A percentile compares a stretch with the other conserved stretches of the same genome.
These are phyloP conservation scores for Lithocarpus polystachyus DNA, from an alignment of 306 rosid species.

Conservation along the genomic window DNA sequence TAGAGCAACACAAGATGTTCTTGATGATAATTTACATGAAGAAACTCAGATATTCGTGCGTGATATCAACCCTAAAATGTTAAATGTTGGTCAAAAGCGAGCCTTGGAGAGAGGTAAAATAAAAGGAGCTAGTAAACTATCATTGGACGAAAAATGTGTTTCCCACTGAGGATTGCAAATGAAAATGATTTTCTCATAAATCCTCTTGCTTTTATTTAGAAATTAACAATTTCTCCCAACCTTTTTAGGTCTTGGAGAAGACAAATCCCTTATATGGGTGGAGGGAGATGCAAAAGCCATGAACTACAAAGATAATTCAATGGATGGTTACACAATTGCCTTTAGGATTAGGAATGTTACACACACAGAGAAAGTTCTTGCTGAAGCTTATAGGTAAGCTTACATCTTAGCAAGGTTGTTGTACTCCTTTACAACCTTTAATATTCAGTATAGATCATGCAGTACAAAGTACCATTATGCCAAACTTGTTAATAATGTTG, in stretches of 20 bases:
- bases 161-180: slow-evolving; percentile 3
- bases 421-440: not conserved
- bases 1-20: slow-evolving; percentile 52
- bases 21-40: slow-evolving; percentile 53
- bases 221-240: slow-evolving; percentile 28
- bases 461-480: not conserved
- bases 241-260: slow-evolving; percentile 63
- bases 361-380: slow-evolving; percentile 82
- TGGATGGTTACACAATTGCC: slow-evolving; percentile 99
- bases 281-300: slow-evolving; percentile 91
- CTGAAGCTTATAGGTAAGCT: slow-evolving; percentile 77
- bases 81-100: slow-evolving; percentile 75
- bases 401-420: slow-evolving; percentile 18
- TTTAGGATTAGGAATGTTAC: slow-evolving; percentile 97
- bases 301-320: slow-evolving; percentile 59
- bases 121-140: slow-evolving; percentile 5
- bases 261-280: slow-evolving; percentile 74
- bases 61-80: slow-evolving; percentile 88
- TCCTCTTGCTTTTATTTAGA: slow-evolving; percentile 12
- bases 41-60: slow-evolving; percentile 79
- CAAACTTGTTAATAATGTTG: not conserved
- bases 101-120: slow-evolving; percentile 69
- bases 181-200: slow-evolving; percentile 2
- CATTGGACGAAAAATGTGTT: not conserved
- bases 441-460: slow-evolving; percentile 5